Evolutionary conservation across 2,329 filamentous ascomycete genomes (phyloP).

Genomic region (Aspergillus caelatus): DNA sequence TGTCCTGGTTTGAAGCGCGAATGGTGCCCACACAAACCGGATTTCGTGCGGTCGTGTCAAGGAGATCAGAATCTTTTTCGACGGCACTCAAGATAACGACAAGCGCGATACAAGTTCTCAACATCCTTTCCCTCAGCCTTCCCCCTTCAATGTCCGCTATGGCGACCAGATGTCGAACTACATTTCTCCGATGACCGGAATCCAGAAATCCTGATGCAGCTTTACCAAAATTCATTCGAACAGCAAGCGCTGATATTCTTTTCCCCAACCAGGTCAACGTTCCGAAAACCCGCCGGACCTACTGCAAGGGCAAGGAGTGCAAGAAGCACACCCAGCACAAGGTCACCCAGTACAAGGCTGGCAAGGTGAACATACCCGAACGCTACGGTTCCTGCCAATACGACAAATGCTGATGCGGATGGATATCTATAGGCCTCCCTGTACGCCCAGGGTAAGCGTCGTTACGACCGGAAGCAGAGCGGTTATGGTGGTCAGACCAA

Average conservation of each 20-base stretch:
- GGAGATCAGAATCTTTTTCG: background rate
- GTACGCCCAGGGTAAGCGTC: constrained; percentile 98
- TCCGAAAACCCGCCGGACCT: constrained; percentile 96
- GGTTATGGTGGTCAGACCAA: constrained; percentile 99
- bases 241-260: constrained; percentile 28
- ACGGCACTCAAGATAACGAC: background rate
- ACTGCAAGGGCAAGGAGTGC: constrained; percentile 96
- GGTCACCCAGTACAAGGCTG: constrained; percentile 96
- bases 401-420: constrained; percentile 28
- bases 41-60: background rate
- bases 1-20: background rate
- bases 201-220: constrained; percentile 9
- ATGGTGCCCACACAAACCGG: background rate
- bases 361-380: constrained; percentile 65
- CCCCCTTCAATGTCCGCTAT: background rate
- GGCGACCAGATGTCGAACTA: constrained; percentile 3
- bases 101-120: background rate
- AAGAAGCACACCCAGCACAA: constrained; percentile 90
- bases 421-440: constrained; percentile 69
- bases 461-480: constrained; percentile 98
- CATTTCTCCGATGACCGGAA: constrained; percentile 21
- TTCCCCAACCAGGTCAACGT: constrained; percentile 77
- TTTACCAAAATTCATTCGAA: constrained; percentile 11
- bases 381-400: constrained; percentile 14
- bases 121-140: background rate